Base-by-base conservation (phyloP, 2,329 filamentous ascomycete species). In the Pseudocercospora pini-densiflorae region DNA sequence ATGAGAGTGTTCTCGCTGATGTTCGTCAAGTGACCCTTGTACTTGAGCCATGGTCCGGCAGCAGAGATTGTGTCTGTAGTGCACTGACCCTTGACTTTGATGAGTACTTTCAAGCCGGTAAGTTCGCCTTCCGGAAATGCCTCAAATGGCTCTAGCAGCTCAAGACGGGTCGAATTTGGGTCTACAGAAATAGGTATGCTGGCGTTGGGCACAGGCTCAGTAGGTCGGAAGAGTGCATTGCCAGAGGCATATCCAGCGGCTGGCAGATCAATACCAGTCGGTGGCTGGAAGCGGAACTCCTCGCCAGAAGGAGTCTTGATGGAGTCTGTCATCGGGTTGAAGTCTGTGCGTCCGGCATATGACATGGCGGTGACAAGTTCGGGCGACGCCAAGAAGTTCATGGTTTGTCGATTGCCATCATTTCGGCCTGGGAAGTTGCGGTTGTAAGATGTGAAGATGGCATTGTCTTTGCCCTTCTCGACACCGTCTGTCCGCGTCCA, bases 61-160 rank as follows among this genome's bases (percentile, higher is more conserved):
- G 94, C 94, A 43, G 94, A 98, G 81, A 99, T 99, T 74, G 95
- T 98, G 81, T 99, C 95, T 51, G 95, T 99, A 64, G 95, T 99
- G 86, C 95, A 99, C 83, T 99, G 97, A 71, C 95, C 95, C 70
- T 94, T 91, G 70, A 98, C 91, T 83, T 98, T 98, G 85, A 97
- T 94, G 16, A 99, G 90, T 19, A 99, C 93, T 60, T 89, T 89
- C 57, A 99, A 88, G 29, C 88, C 89, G 49, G 86, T 83, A 31
- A 98, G 87, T 62, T 99, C 94, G 27, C 68, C 69, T 47, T 69
- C 43, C 12, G 94, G 94, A 83, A 97, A 99, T 3, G 92, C 84
- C 2, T 88, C 85, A 79, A 99, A 99, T 14, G 95, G 94, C 64
- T 97, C 93, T 53, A 99, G 88, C 53, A 97, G 84, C 27, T 95